Conservation (phyloP, 805 yeast genomes). For the Cephaloascus fragrans region DNA sequence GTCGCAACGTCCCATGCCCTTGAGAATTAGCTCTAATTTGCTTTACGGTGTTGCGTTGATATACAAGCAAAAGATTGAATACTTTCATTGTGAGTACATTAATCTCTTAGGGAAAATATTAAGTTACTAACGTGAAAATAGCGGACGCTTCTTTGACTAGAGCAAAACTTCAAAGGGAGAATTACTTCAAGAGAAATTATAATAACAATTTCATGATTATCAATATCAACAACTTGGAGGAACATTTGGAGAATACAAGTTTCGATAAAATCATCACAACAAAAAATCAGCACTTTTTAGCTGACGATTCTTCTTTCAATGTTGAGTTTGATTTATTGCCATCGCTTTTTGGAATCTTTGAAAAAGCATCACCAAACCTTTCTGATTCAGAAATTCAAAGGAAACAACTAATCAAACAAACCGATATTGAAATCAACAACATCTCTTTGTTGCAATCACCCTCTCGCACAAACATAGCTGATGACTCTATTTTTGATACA, state of each 20-base stretch:
- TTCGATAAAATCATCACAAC: background rate
- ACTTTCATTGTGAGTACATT: constrained; percentile 16
- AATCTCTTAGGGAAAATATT: background rate
- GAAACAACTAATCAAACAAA: constrained; percentile 1
- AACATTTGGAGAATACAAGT: background rate
- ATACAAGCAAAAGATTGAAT: constrained; percentile 38
- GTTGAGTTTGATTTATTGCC: constrained; percentile 19
- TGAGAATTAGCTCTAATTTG: constrained; percentile 30
- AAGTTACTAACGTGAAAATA: background rate
- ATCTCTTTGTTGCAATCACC: background rate
- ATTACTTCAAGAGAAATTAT: background rate
- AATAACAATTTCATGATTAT: too few species aligned
- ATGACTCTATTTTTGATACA: too few species aligned
- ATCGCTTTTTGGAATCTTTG: too few species aligned
- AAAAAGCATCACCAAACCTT: constrained; percentile 2
- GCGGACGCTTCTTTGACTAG: constrained; percentile 3
- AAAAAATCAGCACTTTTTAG: constrained; percentile 6
- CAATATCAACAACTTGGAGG: background rate
- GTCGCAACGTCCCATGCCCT: constrained; percentile 9
- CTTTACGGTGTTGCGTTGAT: constrained; percentile 39
- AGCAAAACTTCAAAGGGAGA: constrained; percentile 3
- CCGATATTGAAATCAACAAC: constrained; percentile 6
- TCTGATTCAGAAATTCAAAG: background rate
- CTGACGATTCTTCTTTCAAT: constrained; percentile 29
- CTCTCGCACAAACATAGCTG: background rate